Conservation (phyloP, 192 early-diverging fungal genomes). For the Podila horticola region DNA sequence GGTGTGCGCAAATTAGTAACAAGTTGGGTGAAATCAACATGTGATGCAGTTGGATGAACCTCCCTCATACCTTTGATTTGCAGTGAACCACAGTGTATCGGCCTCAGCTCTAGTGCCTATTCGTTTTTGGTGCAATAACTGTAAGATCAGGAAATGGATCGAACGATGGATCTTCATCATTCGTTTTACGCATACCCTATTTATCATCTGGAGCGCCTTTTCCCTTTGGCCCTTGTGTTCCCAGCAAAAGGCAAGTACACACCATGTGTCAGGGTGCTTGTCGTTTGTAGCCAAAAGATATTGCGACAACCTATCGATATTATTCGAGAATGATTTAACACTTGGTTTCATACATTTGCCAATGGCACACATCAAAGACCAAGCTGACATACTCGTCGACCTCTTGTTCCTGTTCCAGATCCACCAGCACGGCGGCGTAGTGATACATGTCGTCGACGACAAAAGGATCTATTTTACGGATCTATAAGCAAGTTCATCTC, state of each 20-base stretch:
- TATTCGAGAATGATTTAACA: neutral
- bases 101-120: slow-evolving; percentile 20
- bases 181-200: slow-evolving; percentile 6
- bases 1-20: neutral
- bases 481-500: slow-evolving; percentile 13
- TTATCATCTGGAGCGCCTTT: slow-evolving; percentile 21
- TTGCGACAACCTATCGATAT: slow-evolving; percentile 12
- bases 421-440: slow-evolving; percentile 16
- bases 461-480: slow-evolving; percentile 23
- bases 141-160: neutral
- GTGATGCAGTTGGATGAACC: neutral
- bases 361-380: neutral
- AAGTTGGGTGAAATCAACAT: neutral
- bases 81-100: slow-evolving; percentile 28
- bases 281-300: slow-evolving; percentile 18
- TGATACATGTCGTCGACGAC: slow-evolving; percentile 31
- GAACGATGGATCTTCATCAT: neutral
- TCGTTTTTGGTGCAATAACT: neutral
- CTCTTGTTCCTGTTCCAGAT: neutral
- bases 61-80: slow-evolving; percentile 10
- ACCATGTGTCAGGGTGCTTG: slow-evolving; percentile 33
- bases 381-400: slow-evolving; percentile 21
- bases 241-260: slow-evolving; percentile 23
- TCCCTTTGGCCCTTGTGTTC: slow-evolving; percentile 11
- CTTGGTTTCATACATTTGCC: neutral